Evolutionary conservation across 2,329 filamentous ascomycete species (phyloP).

Genomic region (Trichoderma hamatum): DNA sequence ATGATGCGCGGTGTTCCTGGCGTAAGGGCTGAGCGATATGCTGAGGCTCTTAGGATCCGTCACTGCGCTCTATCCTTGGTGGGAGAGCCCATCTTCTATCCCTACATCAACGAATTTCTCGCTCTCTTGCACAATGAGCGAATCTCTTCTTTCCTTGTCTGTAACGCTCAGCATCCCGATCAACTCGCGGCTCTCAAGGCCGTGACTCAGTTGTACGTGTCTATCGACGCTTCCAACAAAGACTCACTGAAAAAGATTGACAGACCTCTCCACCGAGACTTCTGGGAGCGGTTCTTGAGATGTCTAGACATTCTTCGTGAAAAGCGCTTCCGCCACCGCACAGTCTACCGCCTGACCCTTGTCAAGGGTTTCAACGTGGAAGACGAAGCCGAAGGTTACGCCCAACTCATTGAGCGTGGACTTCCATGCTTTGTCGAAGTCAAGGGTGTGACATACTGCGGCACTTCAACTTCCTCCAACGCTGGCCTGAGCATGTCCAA

Average conservation of each 20-base stretch:
- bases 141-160: conserved; percentile 94
- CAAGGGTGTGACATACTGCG: conserved; percentile 97
- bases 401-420: conserved; percentile 81
- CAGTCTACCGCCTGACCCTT: conserved; percentile 90
- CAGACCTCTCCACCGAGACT: conserved; percentile 89
- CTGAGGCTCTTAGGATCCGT: conserved; percentile 88
- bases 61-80: conserved; percentile 93
- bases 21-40: conserved; percentile 86
- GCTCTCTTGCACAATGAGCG: conserved; percentile 79
- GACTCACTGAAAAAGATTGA: conserved; percentile 89
- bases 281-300: conserved; percentile 92
- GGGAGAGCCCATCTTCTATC: conserved; percentile 98
- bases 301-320: conserved; percentile 88
- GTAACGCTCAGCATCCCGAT: conserved; percentile 94
- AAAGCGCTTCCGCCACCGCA: conserved; percentile 82
- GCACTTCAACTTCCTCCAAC: conserved; percentile 79
- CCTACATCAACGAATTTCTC: conserved; percentile 92
- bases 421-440: conserved; percentile 92
- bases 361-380: conserved; percentile 99
- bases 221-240: conserved; percentile 90
- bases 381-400: conserved; percentile 88
- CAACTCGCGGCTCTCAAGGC: conserved; percentile 80
- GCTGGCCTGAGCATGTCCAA: conserved; percentile 96
- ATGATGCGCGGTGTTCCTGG: conserved; percentile 94
- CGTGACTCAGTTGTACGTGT: conserved; percentile 95